Conservation (phyloP, 1,284 basidiomycete genomes). For the Inonotus hispidus region DNA sequence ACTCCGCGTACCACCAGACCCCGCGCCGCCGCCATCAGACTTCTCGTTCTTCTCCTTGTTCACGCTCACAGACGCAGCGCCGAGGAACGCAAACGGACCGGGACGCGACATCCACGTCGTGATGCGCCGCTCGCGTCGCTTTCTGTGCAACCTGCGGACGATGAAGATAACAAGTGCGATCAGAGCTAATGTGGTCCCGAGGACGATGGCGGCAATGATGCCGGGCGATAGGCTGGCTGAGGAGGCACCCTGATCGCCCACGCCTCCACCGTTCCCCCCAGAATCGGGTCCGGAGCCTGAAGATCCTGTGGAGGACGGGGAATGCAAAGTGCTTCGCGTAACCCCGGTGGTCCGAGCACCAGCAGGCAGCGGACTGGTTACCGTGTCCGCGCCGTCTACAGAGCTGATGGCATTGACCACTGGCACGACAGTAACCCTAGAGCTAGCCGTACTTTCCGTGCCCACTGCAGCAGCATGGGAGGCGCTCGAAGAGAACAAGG, state of each 20-base stretch:
- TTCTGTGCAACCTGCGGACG: constrained; percentile 9
- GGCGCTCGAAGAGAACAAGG: neutral
- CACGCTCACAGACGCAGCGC: neutral
- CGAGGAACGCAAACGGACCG: neutral
- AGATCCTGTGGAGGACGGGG: neutral
- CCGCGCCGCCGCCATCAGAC: neutral
- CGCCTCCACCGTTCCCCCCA: neutral
- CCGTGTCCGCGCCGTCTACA: neutral
- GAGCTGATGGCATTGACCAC: neutral
- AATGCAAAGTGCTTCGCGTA: neutral
- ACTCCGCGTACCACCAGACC: constrained; percentile 3
- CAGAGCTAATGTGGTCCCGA: neutral
- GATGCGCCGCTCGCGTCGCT: constrained; percentile 4
- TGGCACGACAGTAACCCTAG: neutral
- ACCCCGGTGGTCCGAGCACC: neutral
- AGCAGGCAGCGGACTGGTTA: neutral
- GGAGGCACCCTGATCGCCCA: neutral
- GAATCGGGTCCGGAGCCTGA: neutral
- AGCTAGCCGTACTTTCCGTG: neutral
- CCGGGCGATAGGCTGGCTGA: constrained; percentile 3
- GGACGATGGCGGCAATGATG: constrained; percentile 10
- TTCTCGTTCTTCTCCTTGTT: neutral
- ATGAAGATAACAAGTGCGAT: constrained; percentile 1
- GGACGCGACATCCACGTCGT: constrained; percentile 4
- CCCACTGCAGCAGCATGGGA: neutral